Evolutionary conservation across 495 filamentous ascomycete species (phyloP).

Genomic region (Geoglossum glabrum): DNA sequence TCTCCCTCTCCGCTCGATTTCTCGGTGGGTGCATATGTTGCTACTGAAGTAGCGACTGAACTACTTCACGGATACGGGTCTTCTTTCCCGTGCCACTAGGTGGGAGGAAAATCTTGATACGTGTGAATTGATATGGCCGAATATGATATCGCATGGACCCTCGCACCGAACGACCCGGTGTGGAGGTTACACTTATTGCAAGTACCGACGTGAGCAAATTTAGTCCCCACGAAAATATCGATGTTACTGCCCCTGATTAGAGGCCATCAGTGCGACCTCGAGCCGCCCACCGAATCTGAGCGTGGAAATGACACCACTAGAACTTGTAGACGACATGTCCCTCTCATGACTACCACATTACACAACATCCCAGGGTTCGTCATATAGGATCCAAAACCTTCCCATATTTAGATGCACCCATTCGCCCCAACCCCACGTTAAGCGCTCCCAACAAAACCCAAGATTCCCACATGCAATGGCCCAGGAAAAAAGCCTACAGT

Average conservation of each 20-base stretch:
- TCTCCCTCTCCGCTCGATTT: neutral
- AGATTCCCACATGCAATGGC: too few relatives aligned
- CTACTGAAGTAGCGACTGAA: neutral
- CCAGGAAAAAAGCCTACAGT: too few relatives aligned
- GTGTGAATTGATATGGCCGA: neutral
- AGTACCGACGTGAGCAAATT: neutral
- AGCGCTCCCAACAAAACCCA: too few relatives aligned
- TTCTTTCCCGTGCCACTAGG: neutral
- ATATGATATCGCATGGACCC: neutral
- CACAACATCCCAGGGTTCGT: too few relatives aligned
- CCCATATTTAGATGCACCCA: too few relatives aligned
- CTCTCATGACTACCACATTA: too few relatives aligned
- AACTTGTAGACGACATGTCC: too few relatives aligned
- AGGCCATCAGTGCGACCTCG: too few relatives aligned
- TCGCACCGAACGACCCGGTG: neutral
- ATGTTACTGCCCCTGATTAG: too few relatives aligned
- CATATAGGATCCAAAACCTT: too few relatives aligned
- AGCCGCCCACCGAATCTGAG: neutral
- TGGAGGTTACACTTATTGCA: neutral
- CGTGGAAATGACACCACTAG: neutral
- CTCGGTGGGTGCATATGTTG: neutral
- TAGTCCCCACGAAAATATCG: neutral
- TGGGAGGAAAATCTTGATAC: neutral
- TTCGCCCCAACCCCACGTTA: too few relatives aligned
- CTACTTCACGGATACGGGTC: neutral